Evolutionary conservation across 2,329 filamentous ascomycete species (phyloP), one percentile per base, ranked within the genome.

Genomic region (Talaromyces sp.): DNA sequence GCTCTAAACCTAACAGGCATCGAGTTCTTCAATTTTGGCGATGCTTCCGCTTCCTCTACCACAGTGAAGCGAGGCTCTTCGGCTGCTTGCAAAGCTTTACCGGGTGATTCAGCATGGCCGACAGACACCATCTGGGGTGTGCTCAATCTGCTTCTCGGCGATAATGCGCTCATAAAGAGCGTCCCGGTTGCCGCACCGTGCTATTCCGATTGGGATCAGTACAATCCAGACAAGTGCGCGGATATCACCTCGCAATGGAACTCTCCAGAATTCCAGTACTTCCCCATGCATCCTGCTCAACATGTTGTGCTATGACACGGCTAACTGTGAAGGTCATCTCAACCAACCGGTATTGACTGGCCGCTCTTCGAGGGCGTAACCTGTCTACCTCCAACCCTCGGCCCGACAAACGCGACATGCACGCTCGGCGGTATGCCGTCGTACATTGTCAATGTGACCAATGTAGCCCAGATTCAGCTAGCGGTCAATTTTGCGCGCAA

Each of bases 91-190:
- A 72, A 72, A 57, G 1, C 58, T 8, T 63, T 72, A 58, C 70
- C 71, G 9, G 72, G 70, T 5, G 70, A 72, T 52, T 16, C 31
- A 3, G 19, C 39, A 5, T 73, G 70, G 71, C 72, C 72, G 6
- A 22, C 54, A 2, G 35, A 63, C 8, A 10, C 52, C 60, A 7
- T 69, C 61, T 64, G 72, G 71, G 67, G 70, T 9, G 60, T 79
- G 3, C 75, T 81, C n/a, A 66, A 80, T 59, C 60, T 75, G 19
- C 70, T 80, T 14, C 66, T 79, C 65, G 78, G 75, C 58, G 58
- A 73, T 31, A 31, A 31, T 52, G 31, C 71, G 67, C 56, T 78
- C 48, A 73, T 74, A 56, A 70, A 77, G 65, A 72, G 75, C 2
- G 64, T 73, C 0, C 76, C 75, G 1, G 68, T 75, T 64, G 76